These are phyloP conservation scores for Aspergillus mulundensis DNA, from an alignment of 495 filamentous ascomycete genomes.

Conservation along the genomic window DNA sequence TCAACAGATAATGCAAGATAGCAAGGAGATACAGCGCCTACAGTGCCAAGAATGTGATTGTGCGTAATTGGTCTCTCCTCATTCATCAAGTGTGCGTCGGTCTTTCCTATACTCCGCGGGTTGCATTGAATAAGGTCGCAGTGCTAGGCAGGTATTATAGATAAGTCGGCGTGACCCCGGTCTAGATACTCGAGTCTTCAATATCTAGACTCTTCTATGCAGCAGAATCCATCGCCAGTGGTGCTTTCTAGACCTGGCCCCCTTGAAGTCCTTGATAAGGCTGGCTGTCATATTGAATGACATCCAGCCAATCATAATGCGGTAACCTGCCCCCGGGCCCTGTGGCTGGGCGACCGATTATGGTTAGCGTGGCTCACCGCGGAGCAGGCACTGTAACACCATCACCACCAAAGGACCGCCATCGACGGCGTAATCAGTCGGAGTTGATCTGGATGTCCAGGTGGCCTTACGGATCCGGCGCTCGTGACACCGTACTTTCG, in stretches of 20 bases:
- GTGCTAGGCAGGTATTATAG: not conserved
- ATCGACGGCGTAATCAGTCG: not conserved
- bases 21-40: too few relatives aligned
- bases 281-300: not conserved
- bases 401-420: not conserved
- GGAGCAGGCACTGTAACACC: not conserved
- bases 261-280: not conserved
- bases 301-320: not conserved
- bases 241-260: not conserved
- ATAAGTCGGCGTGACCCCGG: too few relatives aligned
- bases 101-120: not conserved
- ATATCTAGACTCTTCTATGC: too few relatives aligned
- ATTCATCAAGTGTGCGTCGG: not conserved
- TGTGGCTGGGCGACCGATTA: not conserved
- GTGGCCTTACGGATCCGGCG: not conserved
- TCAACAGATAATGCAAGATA: too few relatives aligned
- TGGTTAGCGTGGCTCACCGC: not conserved
- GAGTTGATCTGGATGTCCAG: not conserved
- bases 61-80: too few relatives aligned
- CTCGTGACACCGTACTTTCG: not conserved
- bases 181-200: too few relatives aligned
- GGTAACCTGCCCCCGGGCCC: not conserved
- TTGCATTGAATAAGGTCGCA: too few relatives aligned
- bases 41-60: too few relatives aligned
- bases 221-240: not conserved